Evolutionary conservation across 768 basidiomycete genomes (phyloP).

Genomic region (Hortiboletus flavorubellus): DNA sequence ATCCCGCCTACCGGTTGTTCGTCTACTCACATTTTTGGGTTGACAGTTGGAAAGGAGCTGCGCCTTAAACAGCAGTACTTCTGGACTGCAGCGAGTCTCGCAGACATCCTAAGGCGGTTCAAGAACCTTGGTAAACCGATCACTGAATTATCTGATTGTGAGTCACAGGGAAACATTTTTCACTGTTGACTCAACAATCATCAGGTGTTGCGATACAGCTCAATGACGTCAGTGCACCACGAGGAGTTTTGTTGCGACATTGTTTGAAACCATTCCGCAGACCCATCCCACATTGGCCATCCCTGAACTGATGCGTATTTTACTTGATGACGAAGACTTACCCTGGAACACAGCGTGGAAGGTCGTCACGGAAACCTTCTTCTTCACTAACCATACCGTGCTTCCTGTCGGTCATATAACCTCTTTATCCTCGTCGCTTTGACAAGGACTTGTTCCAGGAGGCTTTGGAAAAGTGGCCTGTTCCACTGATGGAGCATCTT

Average conservation of each 20-base stretch:
- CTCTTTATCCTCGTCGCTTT: not conserved
- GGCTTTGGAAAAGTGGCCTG: slow-evolving; percentile 90
- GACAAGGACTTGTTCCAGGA: slow-evolving; percentile 42
- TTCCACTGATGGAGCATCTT: slow-evolving; percentile 80
- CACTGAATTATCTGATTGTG: slow-evolving; percentile 78
- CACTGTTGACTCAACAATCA: slow-evolving; percentile 3
- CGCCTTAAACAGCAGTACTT: slow-evolving; percentile 97
- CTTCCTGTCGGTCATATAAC: slow-evolving; percentile 57
- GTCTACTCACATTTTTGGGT: not conserved
- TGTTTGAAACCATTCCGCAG: slow-evolving; percentile 34
- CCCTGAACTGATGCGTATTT: slow-evolving; percentile 90
- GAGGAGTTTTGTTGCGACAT: not conserved
- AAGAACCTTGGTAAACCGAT: slow-evolving; percentile 84
- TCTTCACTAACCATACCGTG: slow-evolving; percentile 95
- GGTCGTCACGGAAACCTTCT: slow-evolving; percentile 87
- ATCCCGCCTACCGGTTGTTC: not conserved
- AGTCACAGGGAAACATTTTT: slow-evolving; percentile 16
- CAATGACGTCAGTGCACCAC: slow-evolving; percentile 64
- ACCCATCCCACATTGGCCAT: slow-evolving; percentile 96
- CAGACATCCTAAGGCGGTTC: slow-evolving; percentile 91
- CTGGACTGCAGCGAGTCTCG: slow-evolving; percentile 85
- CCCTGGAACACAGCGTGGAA: slow-evolving; percentile 83
- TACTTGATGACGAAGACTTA: slow-evolving; percentile 89
- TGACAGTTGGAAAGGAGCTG: slow-evolving; percentile 75
- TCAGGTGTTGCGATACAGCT: slow-evolving; percentile 88